phyloP scores from a whole-genome alignment of 2,329 filamentous ascomycete genomes.

The Akanthomyces dipterigenus region DNA sequence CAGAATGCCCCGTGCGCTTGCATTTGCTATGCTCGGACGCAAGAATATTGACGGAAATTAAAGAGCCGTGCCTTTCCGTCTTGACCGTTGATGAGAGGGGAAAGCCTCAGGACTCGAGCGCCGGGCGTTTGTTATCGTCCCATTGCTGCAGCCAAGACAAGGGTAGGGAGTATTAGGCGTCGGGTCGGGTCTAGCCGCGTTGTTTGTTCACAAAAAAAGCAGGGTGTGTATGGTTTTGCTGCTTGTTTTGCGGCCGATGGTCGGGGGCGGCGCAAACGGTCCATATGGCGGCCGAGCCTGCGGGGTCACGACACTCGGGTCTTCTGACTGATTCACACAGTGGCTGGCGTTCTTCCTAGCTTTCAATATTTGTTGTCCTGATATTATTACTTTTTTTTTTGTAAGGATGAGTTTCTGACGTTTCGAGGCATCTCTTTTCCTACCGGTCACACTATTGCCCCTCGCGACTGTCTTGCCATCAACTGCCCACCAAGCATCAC shows the following conservation, averaged over 20 bases:
- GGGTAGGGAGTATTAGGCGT: neutral
- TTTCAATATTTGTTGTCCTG: too few species aligned
- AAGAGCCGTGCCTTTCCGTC: neutral
- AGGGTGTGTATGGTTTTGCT: neutral
- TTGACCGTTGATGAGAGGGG: neutral
- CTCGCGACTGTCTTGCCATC: too few species aligned
- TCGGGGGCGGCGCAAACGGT: neutral
- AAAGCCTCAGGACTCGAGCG: neutral
- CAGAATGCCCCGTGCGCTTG: neutral
- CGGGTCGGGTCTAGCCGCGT: neutral
- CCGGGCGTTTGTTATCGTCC: neutral
- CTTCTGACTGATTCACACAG: neutral
- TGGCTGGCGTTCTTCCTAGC: neutral
- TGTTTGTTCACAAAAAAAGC: neutral
- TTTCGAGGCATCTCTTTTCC: too few species aligned
- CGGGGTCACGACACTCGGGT: neutral
- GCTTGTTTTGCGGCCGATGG: neutral
- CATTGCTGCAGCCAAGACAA: neutral
- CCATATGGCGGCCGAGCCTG: neutral
- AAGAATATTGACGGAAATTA: neutral
- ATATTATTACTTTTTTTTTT: too few species aligned
- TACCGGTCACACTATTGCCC: too few species aligned
- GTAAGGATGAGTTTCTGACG: too few species aligned
- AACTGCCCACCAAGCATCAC: too few species aligned
- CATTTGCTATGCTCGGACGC: too few species aligned